phyloP scores from a whole-genome alignment of 352 stramenopile species.

The Thraustochytrium sp. region DNA sequence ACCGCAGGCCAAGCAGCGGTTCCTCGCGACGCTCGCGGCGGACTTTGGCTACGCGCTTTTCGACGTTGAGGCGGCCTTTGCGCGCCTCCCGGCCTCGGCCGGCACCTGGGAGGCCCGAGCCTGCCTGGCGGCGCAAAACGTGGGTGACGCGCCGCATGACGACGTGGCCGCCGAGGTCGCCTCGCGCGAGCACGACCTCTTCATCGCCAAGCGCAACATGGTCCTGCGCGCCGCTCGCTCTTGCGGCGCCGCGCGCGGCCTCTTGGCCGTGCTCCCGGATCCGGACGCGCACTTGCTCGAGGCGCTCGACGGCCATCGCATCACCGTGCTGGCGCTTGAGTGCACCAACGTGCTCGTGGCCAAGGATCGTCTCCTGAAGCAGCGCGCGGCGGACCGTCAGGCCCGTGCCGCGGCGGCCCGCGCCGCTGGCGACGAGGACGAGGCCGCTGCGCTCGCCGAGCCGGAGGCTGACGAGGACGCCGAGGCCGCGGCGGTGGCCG shows the following conservation, averaged over 20 bases:
- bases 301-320: background rate
- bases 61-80: background rate
- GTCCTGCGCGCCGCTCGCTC: background rate
- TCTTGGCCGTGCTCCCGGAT: background rate
- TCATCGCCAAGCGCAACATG: conserved; percentile 2
- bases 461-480: background rate
- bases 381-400: background rate
- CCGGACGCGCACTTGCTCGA: background rate
- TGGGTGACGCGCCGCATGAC: background rate
- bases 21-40: background rate
- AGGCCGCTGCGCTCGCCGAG: background rate
- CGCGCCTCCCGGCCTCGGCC: background rate
- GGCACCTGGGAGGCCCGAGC: conserved; percentile 17
- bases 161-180: background rate
- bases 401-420: background rate
- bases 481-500: background rate
- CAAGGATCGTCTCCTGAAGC: background rate
- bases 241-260: background rate
- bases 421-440: background rate
- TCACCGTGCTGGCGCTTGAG: background rate
- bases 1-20: background rate
- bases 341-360: background rate
- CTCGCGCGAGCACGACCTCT: background rate
- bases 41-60: background rate
- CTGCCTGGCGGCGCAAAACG: background rate